These are phyloP conservation scores for Furculomyces boomerangus DNA, from an alignment of 371 early-diverging fungal species.

Conservation along the genomic window DNA sequence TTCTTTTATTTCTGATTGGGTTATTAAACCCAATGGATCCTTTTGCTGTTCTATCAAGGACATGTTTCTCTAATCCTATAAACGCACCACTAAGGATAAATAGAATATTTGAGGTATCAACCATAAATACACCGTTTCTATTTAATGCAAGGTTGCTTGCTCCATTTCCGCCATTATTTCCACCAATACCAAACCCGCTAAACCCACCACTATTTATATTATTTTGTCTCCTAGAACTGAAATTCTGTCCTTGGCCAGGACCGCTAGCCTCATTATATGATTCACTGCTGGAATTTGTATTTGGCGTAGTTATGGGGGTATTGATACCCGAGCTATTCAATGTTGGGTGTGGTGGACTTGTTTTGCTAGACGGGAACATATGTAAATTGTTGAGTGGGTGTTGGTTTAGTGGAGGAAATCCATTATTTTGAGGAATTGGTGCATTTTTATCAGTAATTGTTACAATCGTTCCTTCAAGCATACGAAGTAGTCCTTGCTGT, in stretches of 20 bases:
- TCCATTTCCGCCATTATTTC: neutral
- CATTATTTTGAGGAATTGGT: no score
- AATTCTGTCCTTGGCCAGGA: no score
- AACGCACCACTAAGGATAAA: slow-evolving; percentile 85
- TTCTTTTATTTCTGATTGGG: slow-evolving; percentile 19
- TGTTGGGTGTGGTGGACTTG: no score
- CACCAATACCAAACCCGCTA: neutral
- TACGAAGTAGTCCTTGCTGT: slow-evolving; percentile 68
- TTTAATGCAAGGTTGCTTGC: neutral
- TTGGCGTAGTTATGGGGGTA: no score
- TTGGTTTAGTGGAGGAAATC: neutral
- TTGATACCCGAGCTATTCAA: no score
- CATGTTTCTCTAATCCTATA: slow-evolving; percentile 68
- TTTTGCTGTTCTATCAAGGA: slow-evolving; percentile 56
- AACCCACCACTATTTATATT: neutral
- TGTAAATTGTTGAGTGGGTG: neutral
- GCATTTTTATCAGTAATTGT: slow-evolving; percentile 70
- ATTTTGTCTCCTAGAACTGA: no score
- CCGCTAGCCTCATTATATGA: no score
- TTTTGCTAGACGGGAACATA: neutral
- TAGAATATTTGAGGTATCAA: slow-evolving; percentile 80
- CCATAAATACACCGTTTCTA: slow-evolving; percentile 60
- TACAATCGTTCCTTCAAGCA: slow-evolving; percentile 78
- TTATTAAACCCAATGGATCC: slow-evolving; percentile 66
- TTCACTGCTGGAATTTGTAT: no score